These are phyloP conservation scores for Geopyxis carbonaria DNA, from an alignment of 495 filamentous ascomycete species.

Conservation along the genomic window DNA sequence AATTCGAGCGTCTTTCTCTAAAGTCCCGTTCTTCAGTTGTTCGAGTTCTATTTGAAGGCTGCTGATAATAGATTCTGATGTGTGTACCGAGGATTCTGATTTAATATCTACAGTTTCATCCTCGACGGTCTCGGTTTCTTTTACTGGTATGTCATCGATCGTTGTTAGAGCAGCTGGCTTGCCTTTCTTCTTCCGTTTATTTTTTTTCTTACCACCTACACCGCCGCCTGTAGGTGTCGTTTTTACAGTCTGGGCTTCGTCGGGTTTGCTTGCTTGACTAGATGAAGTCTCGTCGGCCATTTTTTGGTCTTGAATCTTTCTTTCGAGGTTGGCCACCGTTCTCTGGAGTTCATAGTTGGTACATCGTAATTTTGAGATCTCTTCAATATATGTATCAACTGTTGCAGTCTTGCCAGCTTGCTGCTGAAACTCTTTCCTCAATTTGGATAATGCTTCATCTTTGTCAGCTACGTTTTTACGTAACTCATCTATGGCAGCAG, in stretches of 20 bases:
- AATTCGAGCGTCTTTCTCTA: slow-evolving; percentile 55
- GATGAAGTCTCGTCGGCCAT: slow-evolving; percentile 34
- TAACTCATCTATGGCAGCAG: too few species aligned
- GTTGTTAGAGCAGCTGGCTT: slow-evolving; percentile 36
- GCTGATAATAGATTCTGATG: slow-evolving; percentile 21
- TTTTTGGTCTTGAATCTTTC: slow-evolving; percentile 26
- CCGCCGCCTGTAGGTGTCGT: slow-evolving; percentile 11
- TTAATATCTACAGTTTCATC: slow-evolving; percentile 9
- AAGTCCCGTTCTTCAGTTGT: slow-evolving; percentile 41
- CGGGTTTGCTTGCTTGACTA: slow-evolving; percentile 33
- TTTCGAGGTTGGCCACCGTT: background rate
- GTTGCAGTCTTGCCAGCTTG: background rate
- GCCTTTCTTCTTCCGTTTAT: slow-evolving; percentile 78
- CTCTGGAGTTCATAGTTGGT: background rate
- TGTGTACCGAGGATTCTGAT: background rate
- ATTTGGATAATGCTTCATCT: slow-evolving; percentile 6
- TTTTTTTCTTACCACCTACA: slow-evolving; percentile 41
- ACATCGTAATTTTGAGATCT: background rate
- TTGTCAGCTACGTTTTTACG: slow-evolving; percentile 14
- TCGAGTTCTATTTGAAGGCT: slow-evolving; percentile 37
- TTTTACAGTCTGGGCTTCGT: slow-evolving; percentile 24
- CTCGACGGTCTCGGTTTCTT: slow-evolving; percentile 22
- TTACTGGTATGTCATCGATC: slow-evolving; percentile 15
- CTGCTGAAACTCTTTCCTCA: slow-evolving; percentile 20
- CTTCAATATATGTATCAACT: background rate